Conservation (phyloP, 1,139 yeast genomes). For the Suhomyces chickasaworum region DNA sequence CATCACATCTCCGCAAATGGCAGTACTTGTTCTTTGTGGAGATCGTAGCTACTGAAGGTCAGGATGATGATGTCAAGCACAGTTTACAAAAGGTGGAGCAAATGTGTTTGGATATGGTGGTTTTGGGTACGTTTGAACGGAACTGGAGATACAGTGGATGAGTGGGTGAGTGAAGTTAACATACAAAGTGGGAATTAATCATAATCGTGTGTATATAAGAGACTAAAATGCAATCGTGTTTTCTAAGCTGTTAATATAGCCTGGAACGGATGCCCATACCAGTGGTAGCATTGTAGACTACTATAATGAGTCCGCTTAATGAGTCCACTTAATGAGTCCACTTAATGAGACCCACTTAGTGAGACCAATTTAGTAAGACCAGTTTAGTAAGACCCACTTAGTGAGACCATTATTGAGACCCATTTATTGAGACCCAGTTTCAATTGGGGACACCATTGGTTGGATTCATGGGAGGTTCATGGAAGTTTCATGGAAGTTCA, state of each 20-base stretch:
- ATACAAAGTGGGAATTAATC: background rate
- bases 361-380: too few species aligned
- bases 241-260: background rate
- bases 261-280: background rate
- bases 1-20: constrained; percentile 70
- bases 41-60: constrained; percentile 35
- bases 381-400: too few species aligned
- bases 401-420: too few species aligned
- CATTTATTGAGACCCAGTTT: too few species aligned
- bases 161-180: background rate
- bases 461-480: too few species aligned
- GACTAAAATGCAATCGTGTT: constrained; percentile 6
- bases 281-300: background rate
- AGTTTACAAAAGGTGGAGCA: constrained; percentile 24
- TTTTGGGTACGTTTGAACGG: constrained; percentile 41
- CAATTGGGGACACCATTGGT: too few species aligned
- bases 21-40: constrained; percentile 84
- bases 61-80: constrained; percentile 22
- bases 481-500: too few species aligned
- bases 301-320: too few species aligned
- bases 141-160: constrained; percentile 27
- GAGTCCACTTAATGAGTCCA: too few species aligned
- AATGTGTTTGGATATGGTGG: constrained; percentile 36
- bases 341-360: too few species aligned
- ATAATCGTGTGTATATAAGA: constrained; percentile 1